Conservation (phyloP, 768 basidiomycete genomes). For the Agrocybe pediades region DNA sequence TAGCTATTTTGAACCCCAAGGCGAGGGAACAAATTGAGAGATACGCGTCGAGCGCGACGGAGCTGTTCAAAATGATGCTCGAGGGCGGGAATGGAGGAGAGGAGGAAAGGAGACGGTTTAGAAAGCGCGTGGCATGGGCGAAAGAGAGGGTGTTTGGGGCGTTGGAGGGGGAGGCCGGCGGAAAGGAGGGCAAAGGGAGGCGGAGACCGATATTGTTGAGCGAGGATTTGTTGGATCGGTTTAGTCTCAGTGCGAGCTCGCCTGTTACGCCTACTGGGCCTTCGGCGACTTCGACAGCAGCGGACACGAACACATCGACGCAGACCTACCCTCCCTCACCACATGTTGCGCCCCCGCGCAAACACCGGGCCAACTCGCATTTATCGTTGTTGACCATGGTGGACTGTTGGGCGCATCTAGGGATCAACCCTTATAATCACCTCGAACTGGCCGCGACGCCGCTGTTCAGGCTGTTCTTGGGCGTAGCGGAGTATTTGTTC, state of each 20-base stretch:
- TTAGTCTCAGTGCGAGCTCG: constrained; percentile 66
- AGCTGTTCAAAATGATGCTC: constrained; percentile 96
- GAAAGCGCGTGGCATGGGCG: constrained; percentile 73
- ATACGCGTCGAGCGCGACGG: constrained; percentile 81
- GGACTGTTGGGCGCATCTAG: constrained; percentile 91
- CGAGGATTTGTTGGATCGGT: constrained; percentile 85
- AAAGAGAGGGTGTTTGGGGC: constrained; percentile 75
- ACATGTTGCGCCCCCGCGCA: constrained; percentile 34
- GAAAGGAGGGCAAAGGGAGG: constrained; percentile 20
- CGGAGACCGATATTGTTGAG: constrained; percentile 75
- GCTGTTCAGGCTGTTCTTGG: constrained; percentile 94
- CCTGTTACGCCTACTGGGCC: constrained; percentile 2
- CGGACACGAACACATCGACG: neutral
- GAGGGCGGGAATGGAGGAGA: constrained; percentile 42
- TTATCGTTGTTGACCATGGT: constrained; percentile 96
- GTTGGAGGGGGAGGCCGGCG: constrained; percentile 13
- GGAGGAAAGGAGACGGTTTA: constrained; percentile 49
- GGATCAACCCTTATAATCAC: constrained; percentile 88
- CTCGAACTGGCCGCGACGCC: constrained; percentile 94
- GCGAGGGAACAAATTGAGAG: constrained; percentile 90
- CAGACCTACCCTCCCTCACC: constrained; percentile 11
- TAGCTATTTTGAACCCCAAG: constrained; percentile 95
- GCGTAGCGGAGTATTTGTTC: constrained; percentile 96
- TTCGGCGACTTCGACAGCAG: constrained; percentile 12
- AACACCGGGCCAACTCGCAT: constrained; percentile 79